phyloP scores from a whole-genome alignment of 2,329 filamentous ascomycete genomes.

The Clonostachys rosea region DNA sequence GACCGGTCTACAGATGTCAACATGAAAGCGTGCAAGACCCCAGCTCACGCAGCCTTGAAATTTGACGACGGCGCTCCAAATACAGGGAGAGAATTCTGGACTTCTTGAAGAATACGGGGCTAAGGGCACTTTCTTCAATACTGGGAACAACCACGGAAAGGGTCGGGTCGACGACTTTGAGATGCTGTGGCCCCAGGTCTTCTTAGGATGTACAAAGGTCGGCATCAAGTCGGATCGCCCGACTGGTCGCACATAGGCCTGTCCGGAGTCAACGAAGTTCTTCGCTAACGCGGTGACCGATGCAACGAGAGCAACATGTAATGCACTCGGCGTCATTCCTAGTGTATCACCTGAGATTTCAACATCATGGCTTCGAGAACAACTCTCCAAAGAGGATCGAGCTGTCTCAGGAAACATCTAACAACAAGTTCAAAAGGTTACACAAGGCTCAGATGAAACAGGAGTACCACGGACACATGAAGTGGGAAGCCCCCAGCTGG shows the following conservation, averaged over 20 bases:
- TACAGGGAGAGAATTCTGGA: slow-evolving; percentile 37
- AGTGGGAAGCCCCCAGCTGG: no score
- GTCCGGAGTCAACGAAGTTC: slow-evolving; percentile 21
- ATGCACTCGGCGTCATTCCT: slow-evolving; percentile 33
- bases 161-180: slow-evolving; percentile 30
- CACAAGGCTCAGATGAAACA: no score
- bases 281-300: slow-evolving; percentile 30
- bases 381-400: no score
- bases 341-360: slow-evolving; percentile 11
- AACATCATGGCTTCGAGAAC: no score
- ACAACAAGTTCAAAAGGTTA: no score
- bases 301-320: slow-evolving; percentile 37
- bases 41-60: slow-evolving; percentile 34
- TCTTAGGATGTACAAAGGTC: slow-evolving; percentile 30
- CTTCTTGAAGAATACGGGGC: slow-evolving; percentile 15
- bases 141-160: slow-evolving; percentile 33
- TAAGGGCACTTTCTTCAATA: slow-evolving; percentile 35
- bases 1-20: neutral
- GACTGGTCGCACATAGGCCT: slow-evolving; percentile 42
- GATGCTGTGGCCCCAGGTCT: slow-evolving; percentile 27
- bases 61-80: no score
- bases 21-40: slow-evolving; percentile 26
- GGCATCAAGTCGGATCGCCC: slow-evolving; percentile 41
- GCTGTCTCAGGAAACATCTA: no score
- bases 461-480: no score